Conservation (phyloP, 257 asterid genomes). For the Linaria vulgaris region DNA sequence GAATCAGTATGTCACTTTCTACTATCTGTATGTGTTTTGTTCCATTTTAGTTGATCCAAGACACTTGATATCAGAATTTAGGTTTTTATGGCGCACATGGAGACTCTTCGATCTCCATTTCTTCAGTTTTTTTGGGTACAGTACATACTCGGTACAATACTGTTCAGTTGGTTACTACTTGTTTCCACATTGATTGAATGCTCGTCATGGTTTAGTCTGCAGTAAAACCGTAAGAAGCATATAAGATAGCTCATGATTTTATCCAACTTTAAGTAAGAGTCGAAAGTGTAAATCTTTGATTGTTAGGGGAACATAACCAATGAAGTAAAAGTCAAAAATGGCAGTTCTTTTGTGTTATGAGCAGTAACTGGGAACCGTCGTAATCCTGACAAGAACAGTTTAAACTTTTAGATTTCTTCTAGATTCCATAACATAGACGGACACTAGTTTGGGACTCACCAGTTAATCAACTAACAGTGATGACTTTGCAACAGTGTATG, state of each 20-base stretch:
- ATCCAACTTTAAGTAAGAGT: not conserved
- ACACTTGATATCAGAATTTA: constrained; percentile 1
- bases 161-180: not conserved
- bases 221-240: constrained; percentile 1
- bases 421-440: not conserved
- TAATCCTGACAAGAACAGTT: constrained; percentile 5
- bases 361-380: not conserved
- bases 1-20: constrained; percentile 62
- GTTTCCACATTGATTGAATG: not conserved
- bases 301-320: not conserved
- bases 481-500: not conserved
- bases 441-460: not conserved
- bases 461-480: not conserved
- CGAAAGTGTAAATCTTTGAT: not conserved
- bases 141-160: not conserved
- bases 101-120: constrained; percentile 1
- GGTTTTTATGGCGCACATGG: not conserved
- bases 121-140: not conserved
- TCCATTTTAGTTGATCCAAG: constrained; percentile 12
- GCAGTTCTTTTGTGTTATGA: not conserved
- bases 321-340: not conserved
- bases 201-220: constrained; percentile 3
- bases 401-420: not conserved
- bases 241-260: not conserved
- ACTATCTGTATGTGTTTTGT: constrained; percentile 21